Base-by-base conservation (phyloP, 306 rosid species). In the Gastrolobium bilobum region DNA sequence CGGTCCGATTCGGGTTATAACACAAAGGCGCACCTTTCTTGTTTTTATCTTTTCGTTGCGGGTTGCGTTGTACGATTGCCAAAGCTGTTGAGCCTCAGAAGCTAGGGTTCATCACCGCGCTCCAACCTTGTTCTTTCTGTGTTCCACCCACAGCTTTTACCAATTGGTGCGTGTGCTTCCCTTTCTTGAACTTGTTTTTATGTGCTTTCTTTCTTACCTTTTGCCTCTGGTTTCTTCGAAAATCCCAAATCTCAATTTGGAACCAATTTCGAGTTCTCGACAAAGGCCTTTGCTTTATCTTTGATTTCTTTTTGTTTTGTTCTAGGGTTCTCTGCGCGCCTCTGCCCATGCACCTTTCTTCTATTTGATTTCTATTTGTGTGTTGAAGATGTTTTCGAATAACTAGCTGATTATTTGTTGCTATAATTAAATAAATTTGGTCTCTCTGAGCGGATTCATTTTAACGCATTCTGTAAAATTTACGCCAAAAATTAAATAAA, bases 271-370 rank as follows among this genome's bases (percentile, higher is more conserved):
- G 3, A 35, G 15, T 51, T 70, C 3, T 48, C 20, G 31, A 13
- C 10, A 2, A 33, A 63, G n/a, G 40, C 26, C 26, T 20, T 20
- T 3, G n/a, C 35, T 40, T 64, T 29, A 5, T 4, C 29, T 66
- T 20, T 14, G 9, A 7, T 75, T 68, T 34, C 0, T 3, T 14
- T 72, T n/a, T 39, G 0, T 64, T 5, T 37, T 2, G 26, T 34
- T 39, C 26, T 62, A 82, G 82, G 82, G 78, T 60, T 81, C 62
- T 73, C 60, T 31, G 5, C 10, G 7, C 46, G 40, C 53, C 54
- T 61, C 50, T 62, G 20, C 1, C 6, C 52, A 2, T 71, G n/a
- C 42, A 0, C 14, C 51, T 75, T 75, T 40, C 43, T 60, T 38
- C 4, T 8, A 3, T 30, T 38, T n/a, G 4, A 44, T 75, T 47